Base-by-base conservation (phyloP, 345 rosid genomes). In the Geranium brycei region DNA sequence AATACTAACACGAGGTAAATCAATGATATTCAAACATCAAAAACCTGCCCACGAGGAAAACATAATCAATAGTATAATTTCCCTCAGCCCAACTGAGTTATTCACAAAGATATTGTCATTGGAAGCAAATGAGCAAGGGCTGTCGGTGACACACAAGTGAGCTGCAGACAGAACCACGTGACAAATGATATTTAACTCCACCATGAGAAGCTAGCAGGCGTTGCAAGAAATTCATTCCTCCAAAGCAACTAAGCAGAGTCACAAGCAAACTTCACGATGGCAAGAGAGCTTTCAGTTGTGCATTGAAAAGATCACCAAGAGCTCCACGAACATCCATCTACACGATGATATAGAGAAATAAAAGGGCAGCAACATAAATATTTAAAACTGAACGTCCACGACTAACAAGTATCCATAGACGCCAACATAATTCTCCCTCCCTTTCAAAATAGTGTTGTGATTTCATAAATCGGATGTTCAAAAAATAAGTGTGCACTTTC, bases 271-370 rank as follows among this genome's bases (percentile, higher is more conserved):
- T 58, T 67, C 64, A 71, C 70, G 72, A 78, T 51, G 91, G 97
- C 40, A 88, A 71, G 62, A 93, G 82, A 60, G 89, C 78, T 80
- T 86, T 88, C 81, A 93, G 72, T 71, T 93, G 99, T 71, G 81
- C 69, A 77, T 77, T 79, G 81, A 90, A 93, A 63, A 90, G 97
- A 73, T 90, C 84, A 19, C 83, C 97, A 35, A 90, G 80, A 15
- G 95, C 96, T 66, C 91, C 96, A 35, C 97, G 89, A 67, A 93
- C 88, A 68, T 85, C 97, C 96, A 90, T 83, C 99, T 93, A 82
- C 72, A 8, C 71, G 64, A 19, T 19, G 60, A 61, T 51, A 32
- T 40, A 28, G 18, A 14, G 7, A 3, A 61, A 65, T 16, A 60
- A 53, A 59, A 16, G 17, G 15, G 51, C 53, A n/a, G 31, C 31